Base-by-base conservation (phyloP, 805 yeast genomes). In the Ogataea paraovalis region DNA sequence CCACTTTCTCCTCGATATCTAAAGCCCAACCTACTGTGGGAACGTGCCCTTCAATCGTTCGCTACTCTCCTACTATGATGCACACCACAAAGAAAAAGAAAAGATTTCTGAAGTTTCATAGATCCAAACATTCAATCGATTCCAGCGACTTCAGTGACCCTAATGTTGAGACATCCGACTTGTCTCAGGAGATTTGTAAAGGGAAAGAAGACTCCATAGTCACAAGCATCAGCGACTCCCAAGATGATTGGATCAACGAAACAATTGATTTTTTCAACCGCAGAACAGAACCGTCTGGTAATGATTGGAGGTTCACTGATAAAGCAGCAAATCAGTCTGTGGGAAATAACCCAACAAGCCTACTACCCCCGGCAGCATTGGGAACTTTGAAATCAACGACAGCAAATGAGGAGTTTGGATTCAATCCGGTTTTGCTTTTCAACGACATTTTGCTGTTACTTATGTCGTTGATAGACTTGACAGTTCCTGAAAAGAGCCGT, bases 401-500 rank as follows among this genome's bases (percentile, higher is more conserved):
- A 30, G n/a, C 12, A 8, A 20, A 41, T 23, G 27, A 36, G 16
- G 20, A 36, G 21, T n/a, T 25, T 10, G 30, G 44, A 14, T 19
- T 52, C 28, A 54, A 47, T 32, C 30, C 51, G 23, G 50, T 57
- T 21, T 50, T 50, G 30, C 33, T 58, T 20, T 39, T 57, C 38
- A 58, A 50, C 28, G 50, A 54, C 37, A 19, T 49, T 3, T 38
- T 57, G 30, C n/a, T 56, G 32, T 44, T 48, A n/a, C 25, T 60
- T 8, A 43, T 56, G 6, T 53, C 53, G 49, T 41, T 54, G 5
- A 44, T 53, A 13, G 61, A 58, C 43, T 20, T 48, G 2, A 27
- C 47, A 16, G 52, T 60, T 18, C 64, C 64, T n/a, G 45, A 42
- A 19, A 51, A 57, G 7, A 58, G 62, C 44, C 50, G 47, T 33